phyloP scores from a whole-genome alignment of 345 rosid genomes.

The Salix caprea region DNA sequence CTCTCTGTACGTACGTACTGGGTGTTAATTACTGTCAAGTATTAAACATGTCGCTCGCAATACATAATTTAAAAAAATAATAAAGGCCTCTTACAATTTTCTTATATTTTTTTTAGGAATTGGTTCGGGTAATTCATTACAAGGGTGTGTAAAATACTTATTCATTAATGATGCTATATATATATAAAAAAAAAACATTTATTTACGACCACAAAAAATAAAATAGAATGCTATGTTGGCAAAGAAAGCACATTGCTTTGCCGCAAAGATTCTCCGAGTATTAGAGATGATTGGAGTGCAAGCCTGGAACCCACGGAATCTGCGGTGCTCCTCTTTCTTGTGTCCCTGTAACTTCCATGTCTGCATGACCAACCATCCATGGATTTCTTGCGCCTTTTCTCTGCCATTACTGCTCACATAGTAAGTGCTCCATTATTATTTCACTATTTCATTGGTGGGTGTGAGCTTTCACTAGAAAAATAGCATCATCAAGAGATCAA shows the following conservation, averaged over 20 bases:
- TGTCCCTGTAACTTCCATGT: neutral
- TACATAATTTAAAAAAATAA: too few species aligned
- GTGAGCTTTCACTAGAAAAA: neutral
- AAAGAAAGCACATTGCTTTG: slow-evolving; percentile 8
- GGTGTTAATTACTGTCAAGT: neutral
- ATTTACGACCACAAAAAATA: too few species aligned
- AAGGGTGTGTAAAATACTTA: too few species aligned
- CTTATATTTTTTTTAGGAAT: too few species aligned
- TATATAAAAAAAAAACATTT: too few species aligned
- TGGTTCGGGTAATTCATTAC: neutral
- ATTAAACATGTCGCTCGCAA: too few species aligned
- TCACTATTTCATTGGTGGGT: neutral
- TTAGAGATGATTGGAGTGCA: slow-evolving; percentile 36
- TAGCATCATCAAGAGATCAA: neutral
- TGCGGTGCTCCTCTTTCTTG: slow-evolving; percentile 27
- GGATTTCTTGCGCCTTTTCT: neutral
- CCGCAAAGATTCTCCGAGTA: slow-evolving; percentile 7
- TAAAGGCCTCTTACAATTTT: too few species aligned
- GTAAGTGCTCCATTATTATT: neutral
- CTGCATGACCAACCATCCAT: slow-evolving; percentile 12
- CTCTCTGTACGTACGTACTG: neutral
- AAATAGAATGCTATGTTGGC: too few species aligned
- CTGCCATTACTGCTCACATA: neutral
- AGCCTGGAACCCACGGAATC: slow-evolving; percentile 54
- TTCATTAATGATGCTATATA: neutral